phyloP scores from a whole-genome alignment of 371 early-diverging fungal genomes.

The Mortierella sp. region DNA sequence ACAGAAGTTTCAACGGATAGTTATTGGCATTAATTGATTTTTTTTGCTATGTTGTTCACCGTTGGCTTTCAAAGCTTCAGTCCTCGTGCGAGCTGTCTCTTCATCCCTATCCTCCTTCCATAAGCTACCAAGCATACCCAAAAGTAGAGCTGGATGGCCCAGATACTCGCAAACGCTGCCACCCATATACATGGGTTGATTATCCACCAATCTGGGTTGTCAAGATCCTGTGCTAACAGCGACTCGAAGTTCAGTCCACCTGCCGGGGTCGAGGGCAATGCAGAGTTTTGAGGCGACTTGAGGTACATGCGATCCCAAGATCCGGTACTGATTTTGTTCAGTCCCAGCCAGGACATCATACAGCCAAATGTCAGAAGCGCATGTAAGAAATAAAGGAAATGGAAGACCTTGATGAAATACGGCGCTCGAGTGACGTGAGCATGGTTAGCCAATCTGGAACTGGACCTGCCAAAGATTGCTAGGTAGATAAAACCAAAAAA shows the following conservation, averaged over 20 bases:
- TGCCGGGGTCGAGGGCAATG: too few relatives aligned
- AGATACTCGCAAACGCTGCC: constrained; percentile 4
- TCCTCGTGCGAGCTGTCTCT: background rate
- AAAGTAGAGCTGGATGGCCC: constrained; percentile 12
- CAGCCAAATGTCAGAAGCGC: constrained; percentile 12
- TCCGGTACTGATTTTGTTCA: constrained; percentile 28
- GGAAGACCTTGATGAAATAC: constrained; percentile 5
- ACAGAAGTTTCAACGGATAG: too few relatives aligned
- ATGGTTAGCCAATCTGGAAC: background rate
- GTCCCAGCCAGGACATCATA: constrained; percentile 24
- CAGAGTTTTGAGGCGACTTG: background rate
- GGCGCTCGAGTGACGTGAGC: constrained; percentile 4
- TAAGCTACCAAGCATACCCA: constrained; percentile 27
- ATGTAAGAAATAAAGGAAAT: constrained; percentile 8
- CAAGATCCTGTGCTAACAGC: constrained; percentile 8
- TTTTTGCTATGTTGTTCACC: too few relatives aligned
- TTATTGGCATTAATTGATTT: too few relatives aligned
- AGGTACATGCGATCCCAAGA: constrained; percentile 22
- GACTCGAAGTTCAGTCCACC: constrained; percentile 16
- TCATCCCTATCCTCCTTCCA: constrained; percentile 10
- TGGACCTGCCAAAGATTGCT: background rate
- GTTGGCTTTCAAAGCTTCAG: background rate
- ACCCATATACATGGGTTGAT: constrained; percentile 27
- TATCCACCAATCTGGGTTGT: constrained; percentile 14
- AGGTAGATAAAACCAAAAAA: constrained; percentile 6